A percentile compares a stretch with the other conserved stretches of the same genome.
These are phyloP conservation scores for Pinus taeda DNA, from an alignment of 75 land plant species.

Conservation along the genomic window DNA sequence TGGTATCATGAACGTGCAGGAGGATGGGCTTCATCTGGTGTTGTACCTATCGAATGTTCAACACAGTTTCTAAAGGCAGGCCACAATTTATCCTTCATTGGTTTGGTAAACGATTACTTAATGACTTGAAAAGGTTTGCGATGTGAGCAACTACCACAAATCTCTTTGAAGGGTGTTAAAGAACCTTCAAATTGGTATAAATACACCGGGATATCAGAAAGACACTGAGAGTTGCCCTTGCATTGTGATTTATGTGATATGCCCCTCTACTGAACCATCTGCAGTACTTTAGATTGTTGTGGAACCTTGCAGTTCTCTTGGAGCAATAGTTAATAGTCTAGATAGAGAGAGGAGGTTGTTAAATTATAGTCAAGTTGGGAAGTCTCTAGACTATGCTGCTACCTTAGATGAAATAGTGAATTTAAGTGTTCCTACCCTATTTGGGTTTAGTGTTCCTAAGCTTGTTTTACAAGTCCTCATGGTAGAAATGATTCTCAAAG, in stretches of 20 bases:
- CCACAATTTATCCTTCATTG: no score
- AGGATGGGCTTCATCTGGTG: no score
- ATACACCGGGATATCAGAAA: no score
- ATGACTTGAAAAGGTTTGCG: no score
- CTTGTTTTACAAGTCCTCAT: conserved; percentile 85
- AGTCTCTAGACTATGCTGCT: conserved; percentile 41
- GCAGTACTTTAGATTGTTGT: conserved; percentile 72
- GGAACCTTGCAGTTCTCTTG: conserved; percentile 74
- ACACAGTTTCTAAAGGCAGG: no score
- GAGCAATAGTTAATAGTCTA: conserved; percentile 39
- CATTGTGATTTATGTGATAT: conserved; percentile 74
- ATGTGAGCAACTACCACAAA: no score
- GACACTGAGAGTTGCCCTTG: no score
- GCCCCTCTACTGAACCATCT: conserved; percentile 81
- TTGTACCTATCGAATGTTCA: no score
- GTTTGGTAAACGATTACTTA: no score
- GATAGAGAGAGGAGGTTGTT: conserved; percentile 57
- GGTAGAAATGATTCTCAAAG: conserved; percentile 72
- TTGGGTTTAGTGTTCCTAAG: conserved; percentile 75
- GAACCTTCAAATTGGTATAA: no score
- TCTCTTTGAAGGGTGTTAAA: no score
- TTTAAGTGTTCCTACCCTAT: conserved; percentile 40
- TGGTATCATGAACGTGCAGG: no score
- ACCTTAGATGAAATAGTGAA: conserved; percentile 54
- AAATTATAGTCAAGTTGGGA: conserved; percentile 42